These are phyloP conservation scores for Talaromyces ruber DNA, from an alignment of 495 filamentous ascomycete genomes.

Conservation along the genomic window DNA sequence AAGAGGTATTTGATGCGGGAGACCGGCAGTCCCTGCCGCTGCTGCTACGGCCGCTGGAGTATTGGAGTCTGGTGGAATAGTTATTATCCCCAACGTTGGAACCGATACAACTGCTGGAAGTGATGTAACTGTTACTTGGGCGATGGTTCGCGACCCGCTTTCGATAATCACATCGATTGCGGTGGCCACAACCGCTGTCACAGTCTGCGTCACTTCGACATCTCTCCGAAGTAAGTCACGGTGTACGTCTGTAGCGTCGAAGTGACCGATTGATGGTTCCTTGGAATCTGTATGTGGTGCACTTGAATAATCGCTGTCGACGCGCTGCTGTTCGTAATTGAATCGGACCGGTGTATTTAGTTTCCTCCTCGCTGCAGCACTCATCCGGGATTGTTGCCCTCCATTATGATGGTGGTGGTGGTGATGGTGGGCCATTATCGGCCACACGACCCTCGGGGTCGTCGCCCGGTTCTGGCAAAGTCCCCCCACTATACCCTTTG, in stretches of 20 bases:
- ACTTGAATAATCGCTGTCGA: not conserved
- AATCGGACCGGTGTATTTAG: not conserved
- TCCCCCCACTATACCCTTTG: not conserved
- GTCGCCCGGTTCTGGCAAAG: not conserved
- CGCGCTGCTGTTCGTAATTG: not conserved
- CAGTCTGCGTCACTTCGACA: not conserved
- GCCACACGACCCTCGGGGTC: not conserved
- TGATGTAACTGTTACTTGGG: conserved; percentile 2
- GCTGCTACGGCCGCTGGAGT: not conserved
- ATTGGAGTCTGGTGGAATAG: conserved; percentile 5
- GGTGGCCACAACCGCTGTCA: conserved; percentile 1
- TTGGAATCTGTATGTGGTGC: not conserved
- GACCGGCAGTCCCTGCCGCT: conserved; percentile 1
- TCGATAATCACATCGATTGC: conserved; percentile 6
- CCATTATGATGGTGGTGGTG: conserved; percentile 13
- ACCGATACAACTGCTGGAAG: conserved; percentile 8
- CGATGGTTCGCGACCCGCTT: conserved; percentile 6
- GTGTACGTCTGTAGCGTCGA: not conserved
- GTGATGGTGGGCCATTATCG: conserved; percentile 19
- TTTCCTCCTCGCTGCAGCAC: conserved; percentile 7
- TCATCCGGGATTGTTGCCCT: conserved; percentile 12
- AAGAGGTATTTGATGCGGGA: conserved; percentile 7
- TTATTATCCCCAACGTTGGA: not conserved
- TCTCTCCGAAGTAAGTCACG: not conserved
- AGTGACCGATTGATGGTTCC: not conserved